Evolutionary conservation across 306 rosid species (phyloP).

Genomic region (Amphicarpaea edgeworthii): DNA sequence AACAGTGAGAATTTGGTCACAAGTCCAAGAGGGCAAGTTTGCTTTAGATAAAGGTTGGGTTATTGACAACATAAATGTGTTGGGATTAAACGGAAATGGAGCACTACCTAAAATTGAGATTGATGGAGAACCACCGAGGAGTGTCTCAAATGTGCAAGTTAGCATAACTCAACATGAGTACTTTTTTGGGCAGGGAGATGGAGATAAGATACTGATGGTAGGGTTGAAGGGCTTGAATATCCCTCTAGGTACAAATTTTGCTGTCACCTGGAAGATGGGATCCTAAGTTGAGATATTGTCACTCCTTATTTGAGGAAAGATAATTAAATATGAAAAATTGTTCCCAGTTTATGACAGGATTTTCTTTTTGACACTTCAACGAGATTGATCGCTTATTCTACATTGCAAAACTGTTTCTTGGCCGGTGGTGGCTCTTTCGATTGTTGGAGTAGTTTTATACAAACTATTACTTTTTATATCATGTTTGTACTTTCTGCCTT

Average conservation of each 20-base stretch:
- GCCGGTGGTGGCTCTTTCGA: not conserved
- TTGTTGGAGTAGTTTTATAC: not conserved
- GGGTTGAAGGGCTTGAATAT: slow-evolving; percentile 68
- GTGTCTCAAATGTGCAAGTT: slow-evolving; percentile 54
- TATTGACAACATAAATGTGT: slow-evolving; percentile 68
- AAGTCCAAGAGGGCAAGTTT: slow-evolving; percentile 78
- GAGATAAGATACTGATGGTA: slow-evolving; percentile 58
- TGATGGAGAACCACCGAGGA: slow-evolving; percentile 53
- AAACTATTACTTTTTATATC: not conserved
- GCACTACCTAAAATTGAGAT: slow-evolving; percentile 53
- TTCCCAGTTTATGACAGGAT: no score
- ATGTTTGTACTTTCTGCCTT: not conserved
- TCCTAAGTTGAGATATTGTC: slow-evolving; percentile 37
- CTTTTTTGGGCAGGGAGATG: slow-evolving; percentile 48
- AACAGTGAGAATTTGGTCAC: slow-evolving; percentile 75
- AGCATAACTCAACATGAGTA: slow-evolving; percentile 52
- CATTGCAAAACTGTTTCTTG: not conserved
- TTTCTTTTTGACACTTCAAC: not conserved
- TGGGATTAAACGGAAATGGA: slow-evolving; percentile 73
- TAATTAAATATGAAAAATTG: no score
- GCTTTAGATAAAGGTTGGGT: slow-evolving; percentile 80
- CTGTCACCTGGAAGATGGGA: slow-evolving; percentile 71
- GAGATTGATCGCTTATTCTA: not conserved
- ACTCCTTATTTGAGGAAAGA: not conserved
- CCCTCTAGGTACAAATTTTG: slow-evolving; percentile 73